Evolutionary conservation across 306 rosid species (phyloP).

Genomic region (Fagus crenata): DNA sequence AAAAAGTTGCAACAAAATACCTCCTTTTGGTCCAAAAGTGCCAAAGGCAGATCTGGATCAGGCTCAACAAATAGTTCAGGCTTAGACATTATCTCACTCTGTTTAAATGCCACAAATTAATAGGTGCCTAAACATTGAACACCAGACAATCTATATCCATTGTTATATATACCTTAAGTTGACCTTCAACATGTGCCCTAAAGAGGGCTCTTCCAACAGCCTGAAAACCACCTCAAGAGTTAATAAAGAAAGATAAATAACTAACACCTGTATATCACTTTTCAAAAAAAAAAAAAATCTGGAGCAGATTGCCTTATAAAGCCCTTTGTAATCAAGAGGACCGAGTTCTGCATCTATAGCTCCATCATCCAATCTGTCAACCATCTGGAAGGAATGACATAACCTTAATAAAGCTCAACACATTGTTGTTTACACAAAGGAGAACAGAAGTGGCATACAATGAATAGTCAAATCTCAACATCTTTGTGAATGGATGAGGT

Average conservation of each 20-base stretch:
- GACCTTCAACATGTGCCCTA: conserved; percentile 98
- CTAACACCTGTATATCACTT: conserved; percentile 14
- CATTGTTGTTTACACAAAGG: background rate
- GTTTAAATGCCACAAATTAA: conserved; percentile 41
- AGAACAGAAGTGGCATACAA: conserved; percentile 6
- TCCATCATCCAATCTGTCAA: conserved; percentile 89
- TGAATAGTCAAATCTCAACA: conserved; percentile 13
- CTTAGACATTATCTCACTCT: conserved; percentile 98
- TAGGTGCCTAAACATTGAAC: conserved; percentile 7
- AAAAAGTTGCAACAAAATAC: conserved; percentile 34
- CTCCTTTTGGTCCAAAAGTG: conserved; percentile 97
- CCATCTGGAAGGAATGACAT: conserved; percentile 71
- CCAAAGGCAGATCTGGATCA: conserved; percentile 87
- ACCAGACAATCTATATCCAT: conserved; percentile 4
- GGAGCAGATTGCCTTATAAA: conserved; percentile 66
- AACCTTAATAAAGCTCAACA: conserved; percentile 24
- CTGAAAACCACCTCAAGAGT: conserved; percentile 58
- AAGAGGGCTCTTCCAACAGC: conserved; percentile 97
- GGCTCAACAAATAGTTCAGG: conserved; percentile 96
- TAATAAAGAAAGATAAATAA: conserved; percentile 29
- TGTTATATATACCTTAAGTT: conserved; percentile 67
- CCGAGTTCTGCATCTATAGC: conserved; percentile 66
- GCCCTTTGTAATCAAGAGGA: conserved; percentile 87
- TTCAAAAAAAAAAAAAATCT: background rate
- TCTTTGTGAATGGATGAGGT: conserved; percentile 3